Evolutionary conservation across 768 basidiomycete genomes (phyloP).

Genomic region (Hortiboletus flavorubellus): DNA sequence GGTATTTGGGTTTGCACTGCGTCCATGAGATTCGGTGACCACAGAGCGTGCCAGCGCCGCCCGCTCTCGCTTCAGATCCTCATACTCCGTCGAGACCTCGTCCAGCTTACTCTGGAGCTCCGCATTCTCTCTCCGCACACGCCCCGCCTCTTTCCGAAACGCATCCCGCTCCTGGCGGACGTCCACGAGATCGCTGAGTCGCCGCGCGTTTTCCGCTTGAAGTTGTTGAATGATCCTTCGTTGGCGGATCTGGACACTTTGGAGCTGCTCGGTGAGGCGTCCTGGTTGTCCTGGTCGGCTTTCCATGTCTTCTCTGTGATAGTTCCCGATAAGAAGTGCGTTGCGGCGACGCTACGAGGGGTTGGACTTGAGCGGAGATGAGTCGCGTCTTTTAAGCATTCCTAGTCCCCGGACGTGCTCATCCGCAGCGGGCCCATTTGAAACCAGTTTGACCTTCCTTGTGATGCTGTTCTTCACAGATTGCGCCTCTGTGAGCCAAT

Average conservation of each 20-base stretch:
- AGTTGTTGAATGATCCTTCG: constrained; percentile 25
- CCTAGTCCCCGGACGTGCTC: background rate
- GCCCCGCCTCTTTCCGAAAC: constrained; percentile 22
- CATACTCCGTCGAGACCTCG: constrained; percentile 14
- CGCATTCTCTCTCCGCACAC: constrained; percentile 17
- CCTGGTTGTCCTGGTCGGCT: constrained; percentile 7
- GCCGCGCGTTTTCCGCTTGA: constrained; percentile 24
- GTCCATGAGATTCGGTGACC: background rate
- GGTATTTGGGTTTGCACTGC: background rate
- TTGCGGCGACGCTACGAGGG: background rate
- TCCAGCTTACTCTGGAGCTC: constrained; percentile 23
- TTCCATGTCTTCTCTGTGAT: background rate
- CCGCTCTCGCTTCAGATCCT: constrained; percentile 24
- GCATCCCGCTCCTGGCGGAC: constrained; percentile 27
- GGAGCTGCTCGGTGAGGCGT: constrained; percentile 25
- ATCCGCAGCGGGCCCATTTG: background rate
- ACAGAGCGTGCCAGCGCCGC: constrained; percentile 13
- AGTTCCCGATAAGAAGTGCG: background rate
- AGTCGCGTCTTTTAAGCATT: background rate
- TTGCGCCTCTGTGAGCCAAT: background rate
- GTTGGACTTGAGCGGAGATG: background rate
- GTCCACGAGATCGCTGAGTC: constrained; percentile 24
- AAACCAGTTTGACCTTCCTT: background rate
- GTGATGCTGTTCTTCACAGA: background rate
- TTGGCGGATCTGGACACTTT: constrained; percentile 23